Evolutionary conservation across 805 yeast genomes (phyloP), one percentile per base, ranked within the genome.

Genomic region (Candida stauntonica): DNA sequence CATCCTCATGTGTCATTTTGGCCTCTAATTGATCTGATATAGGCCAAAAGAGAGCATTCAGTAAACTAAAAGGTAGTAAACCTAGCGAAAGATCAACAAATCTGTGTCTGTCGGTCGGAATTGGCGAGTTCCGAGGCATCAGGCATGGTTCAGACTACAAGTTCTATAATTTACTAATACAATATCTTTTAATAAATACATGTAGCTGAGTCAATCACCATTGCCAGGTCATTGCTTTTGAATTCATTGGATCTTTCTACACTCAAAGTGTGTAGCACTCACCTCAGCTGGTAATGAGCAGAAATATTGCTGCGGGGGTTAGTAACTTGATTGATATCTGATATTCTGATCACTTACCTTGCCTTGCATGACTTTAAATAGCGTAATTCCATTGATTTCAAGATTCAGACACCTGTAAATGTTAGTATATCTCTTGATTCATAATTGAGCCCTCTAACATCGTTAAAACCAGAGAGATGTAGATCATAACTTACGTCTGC

Each of bases 191-290:
- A n/a, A n/a, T n/a, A n/a, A n/a, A n/a, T n/a, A n/a, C n/a, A n/a
- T n/a, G n/a, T n/a, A n/a, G n/a, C n/a, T n/a, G n/a, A n/a, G n/a
- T n/a, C n/a, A n/a, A n/a, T n/a, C n/a, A n/a, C n/a, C n/a, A n/a
- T n/a, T n/a, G n/a, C n/a, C n/a, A n/a, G n/a, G n/a, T n/a, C n/a
- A n/a, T n/a, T n/a, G n/a, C n/a, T n/a, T n/a, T n/a, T n/a, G n/a
- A n/a, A n/a, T n/a, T 45, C 33, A 49, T 13, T 36, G 37, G 24
- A 55, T 70, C 45, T 67, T 68, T 44, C 76, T 58, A 57, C 77
- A 72, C 47, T 72, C 77, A 47, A 72, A 72, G 45, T 72, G 71
- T 1, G 76, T 72, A 26, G 74, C 73, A 39, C 63, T 64, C 18
- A 72, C 59, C 27, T 71, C 71, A 30, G 68, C 66, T 5, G 77